Evolutionary conservation across 306 rosid genomes (phyloP), one percentile per base, ranked within the genome.

Genomic region (Trifolium dubium): DNA sequence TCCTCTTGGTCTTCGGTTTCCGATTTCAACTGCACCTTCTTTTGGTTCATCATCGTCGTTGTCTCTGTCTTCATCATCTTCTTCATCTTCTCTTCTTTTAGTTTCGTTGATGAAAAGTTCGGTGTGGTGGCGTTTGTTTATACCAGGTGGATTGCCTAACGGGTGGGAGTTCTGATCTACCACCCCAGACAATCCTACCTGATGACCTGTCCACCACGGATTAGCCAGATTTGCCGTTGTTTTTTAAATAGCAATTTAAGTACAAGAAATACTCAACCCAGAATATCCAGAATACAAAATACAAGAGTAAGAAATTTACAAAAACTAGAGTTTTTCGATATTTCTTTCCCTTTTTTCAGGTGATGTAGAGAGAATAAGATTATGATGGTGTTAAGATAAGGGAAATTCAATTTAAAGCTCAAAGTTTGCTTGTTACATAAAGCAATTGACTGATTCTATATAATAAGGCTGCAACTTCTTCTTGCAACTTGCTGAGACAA

Each of bases 181-280:
- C n/a, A 86, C 98, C 58, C 14, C 71, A 49, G 88, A 81, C 79
- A 89, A 73, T 80, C 96, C 97, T 81, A 89, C 86, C 81, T 83
- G 96, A 51, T 85, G 96, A 50, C 78, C 79, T 4, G 86, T 79
- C 98, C 98, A 93, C 98, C 98, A 93, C 47, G 97, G 98, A 79
- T 91, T 93, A 69, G 98, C 97, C 98, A 93, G 87, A 39, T 37
- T 8, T 75, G 15, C 84, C 76, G 69, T 78, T 70, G 14, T 9
- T 60, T 19, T 11, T 37, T 58, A 0, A 5, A 2, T 1, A 0
- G 3, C 0, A 14, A 31, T 6, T 37, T 6, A 37, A 31, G 11
- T 60, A 31, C 11, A 14, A 31, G 17, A 28, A 14, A 23, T 29
- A 58, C 64, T 58, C 64, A 11, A 58, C 64, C 5, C 37, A 12